phyloP scores from a whole-genome alignment of 345 rosid genomes.

The Populus alba region DNA sequence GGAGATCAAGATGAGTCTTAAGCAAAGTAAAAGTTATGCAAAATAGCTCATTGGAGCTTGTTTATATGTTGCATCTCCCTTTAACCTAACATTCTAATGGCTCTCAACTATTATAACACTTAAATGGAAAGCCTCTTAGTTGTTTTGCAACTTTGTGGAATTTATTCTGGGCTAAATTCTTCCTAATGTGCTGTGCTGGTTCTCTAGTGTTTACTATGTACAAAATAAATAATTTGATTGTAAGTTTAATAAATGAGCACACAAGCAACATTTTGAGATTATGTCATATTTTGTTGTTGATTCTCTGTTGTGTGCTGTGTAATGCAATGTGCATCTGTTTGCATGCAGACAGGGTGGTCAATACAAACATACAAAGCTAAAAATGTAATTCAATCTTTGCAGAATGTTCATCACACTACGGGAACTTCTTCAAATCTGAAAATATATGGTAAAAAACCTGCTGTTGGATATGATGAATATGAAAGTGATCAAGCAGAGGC shows the following conservation, averaged over 20 bases:
- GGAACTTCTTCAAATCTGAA: constrained; percentile 46
- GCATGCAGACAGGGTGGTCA: constrained; percentile 2
- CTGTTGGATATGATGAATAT: constrained; percentile 43
- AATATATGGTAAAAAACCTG: constrained; percentile 41
- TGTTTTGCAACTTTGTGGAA: neutral
- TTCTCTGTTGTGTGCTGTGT: neutral
- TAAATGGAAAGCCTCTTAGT: neutral
- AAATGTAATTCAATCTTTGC: constrained; percentile 18
- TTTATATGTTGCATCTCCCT: neutral
- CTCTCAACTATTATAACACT: neutral
- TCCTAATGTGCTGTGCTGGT: neutral
- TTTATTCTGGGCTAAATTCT: neutral
- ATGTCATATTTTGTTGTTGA: neutral
- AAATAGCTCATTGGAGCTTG: neutral
- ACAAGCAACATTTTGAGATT: neutral
- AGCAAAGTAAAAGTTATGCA: neutral
- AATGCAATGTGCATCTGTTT: neutral
- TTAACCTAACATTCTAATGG: neutral
- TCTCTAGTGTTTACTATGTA: neutral
- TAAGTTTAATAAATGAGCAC: neutral
- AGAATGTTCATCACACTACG: constrained; percentile 46
- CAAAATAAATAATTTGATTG: neutral
- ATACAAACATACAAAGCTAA: constrained; percentile 17
- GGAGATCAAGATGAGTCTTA: neutral
- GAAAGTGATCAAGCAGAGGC: constrained; percentile 52